Evolutionary conservation across 2,329 filamentous ascomycete species (phyloP), one percentile per base, ranked within the genome.

Genomic region (Fusarium aywerte): DNA sequence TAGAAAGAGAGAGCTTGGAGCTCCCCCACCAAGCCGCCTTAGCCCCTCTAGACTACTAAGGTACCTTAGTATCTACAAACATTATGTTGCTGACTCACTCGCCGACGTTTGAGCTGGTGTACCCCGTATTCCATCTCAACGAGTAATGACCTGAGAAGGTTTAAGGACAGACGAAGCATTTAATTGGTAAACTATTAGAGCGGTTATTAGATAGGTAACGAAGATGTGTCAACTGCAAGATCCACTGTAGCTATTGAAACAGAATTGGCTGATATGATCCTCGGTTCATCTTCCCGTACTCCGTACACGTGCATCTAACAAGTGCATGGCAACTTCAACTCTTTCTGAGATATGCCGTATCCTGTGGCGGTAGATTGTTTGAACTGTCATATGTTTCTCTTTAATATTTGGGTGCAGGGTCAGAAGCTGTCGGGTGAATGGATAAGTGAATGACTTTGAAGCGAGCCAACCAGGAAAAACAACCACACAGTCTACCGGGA

Each of bases 11-110:
- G 20, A 69, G 62, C 66, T 67, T 64, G 52, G 43, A 69, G 66
- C 66, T 69, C 66, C 66, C 66, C 66, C 62, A 53, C 66, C 36
- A 69, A 45, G 27, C 23, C 29, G 20, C 55, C n/a, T 38, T 51
- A 42, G 58, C 65, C 66, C 66, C 66, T 68, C 65, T 52, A 67
- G 52, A 58, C n/a, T n/a, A n/a, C n/a, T n/a, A n/a, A n/a, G n/a
- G n/a, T n/a, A n/a, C n/a, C n/a, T n/a, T n/a, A n/a, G n/a, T n/a
- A n/a, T 40, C 27, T n/a, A 38, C 18, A 43, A 42, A 31, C 20
- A 15, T 49, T 38, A 20, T 50, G 38, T 52, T 48, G 65, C 62
- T 69, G 66, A 69, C 66, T 69, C 66, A 69, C 62, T 63, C 66
- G 53, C 66, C 66, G 66, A 51, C 29, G 21, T 33, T 60, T 43